Evolutionary conservation across 495 filamentous ascomycete species (phyloP).

Genomic region (Pyronema domesticum): DNA sequence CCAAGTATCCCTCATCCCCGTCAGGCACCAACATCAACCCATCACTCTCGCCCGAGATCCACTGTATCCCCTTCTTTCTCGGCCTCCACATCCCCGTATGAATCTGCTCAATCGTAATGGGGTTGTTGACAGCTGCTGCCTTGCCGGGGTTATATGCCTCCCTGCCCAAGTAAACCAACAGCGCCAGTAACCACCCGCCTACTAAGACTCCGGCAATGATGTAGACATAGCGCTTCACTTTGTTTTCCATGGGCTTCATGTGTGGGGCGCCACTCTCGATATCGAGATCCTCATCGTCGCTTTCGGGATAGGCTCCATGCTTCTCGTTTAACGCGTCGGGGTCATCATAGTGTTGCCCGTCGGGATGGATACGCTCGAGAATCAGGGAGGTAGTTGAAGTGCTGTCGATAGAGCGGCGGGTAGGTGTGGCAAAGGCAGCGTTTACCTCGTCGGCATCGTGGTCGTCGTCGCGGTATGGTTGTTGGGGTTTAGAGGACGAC

Average conservation of each 20-base stretch:
- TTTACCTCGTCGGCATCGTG: conserved; percentile 1
- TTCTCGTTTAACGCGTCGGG: conserved; percentile 22
- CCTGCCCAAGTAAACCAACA: conserved; percentile 52
- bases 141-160: conserved; percentile 59
- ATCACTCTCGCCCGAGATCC: conserved; percentile 88
- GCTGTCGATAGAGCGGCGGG: conserved; percentile 40
- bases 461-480: neutral
- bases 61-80: conserved; percentile 53
- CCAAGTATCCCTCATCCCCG: conserved; percentile 19
- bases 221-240: conserved; percentile 48
- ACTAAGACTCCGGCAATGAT: conserved; percentile 46
- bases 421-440: conserved; percentile 3
- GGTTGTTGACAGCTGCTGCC: conserved; percentile 20
- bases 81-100: conserved; percentile 54
- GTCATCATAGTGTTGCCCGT: conserved; percentile 4
- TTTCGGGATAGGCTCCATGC: conserved; percentile 24
- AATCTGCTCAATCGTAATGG: conserved; percentile 63
- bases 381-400: conserved; percentile 62
- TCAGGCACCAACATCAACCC: conserved; percentile 47
- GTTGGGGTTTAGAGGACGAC: neutral
- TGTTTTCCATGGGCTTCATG: conserved; percentile 37
- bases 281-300: conserved; percentile 30
- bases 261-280: conserved; percentile 23
- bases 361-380: conserved; percentile 46
- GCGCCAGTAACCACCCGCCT: conserved; percentile 62